phyloP scores from a whole-genome alignment of 1,284 basidiomycete genomes.

The Trichosporon sp. region DNA sequence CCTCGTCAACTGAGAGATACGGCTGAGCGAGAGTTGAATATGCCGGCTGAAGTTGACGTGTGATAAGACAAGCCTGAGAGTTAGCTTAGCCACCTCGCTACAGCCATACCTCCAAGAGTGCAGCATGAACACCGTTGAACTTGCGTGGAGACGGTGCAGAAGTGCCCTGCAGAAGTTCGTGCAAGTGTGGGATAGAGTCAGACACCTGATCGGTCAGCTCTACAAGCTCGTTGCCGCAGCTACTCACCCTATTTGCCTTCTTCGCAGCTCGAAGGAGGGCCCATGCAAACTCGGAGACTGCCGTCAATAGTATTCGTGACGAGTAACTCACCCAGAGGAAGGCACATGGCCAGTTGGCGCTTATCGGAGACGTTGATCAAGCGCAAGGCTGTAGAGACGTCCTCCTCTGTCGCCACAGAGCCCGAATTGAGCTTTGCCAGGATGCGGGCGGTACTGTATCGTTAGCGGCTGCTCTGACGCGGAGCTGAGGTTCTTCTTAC shows the following conservation, averaged over 20 bases:
- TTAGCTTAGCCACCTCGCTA: constrained; percentile 25
- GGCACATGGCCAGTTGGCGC: constrained; percentile 19
- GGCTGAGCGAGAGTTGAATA: constrained; percentile 7
- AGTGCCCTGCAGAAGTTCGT: constrained; percentile 27
- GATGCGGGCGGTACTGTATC: constrained; percentile 22
- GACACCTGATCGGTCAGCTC: constrained; percentile 18
- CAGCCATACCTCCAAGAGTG: constrained; percentile 45
- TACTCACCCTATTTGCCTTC: constrained; percentile 36
- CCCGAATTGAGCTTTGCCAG: constrained; percentile 10
- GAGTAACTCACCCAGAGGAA: neutral
- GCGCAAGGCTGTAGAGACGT: neutral
- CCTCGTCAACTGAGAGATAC: constrained; percentile 37
- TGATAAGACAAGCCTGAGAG: constrained; percentile 30
- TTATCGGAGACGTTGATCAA: neutral
- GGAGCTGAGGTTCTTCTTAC: neutral
- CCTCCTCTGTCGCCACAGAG: neutral
- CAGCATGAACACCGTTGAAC: constrained; percentile 44
- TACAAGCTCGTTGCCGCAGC: neutral
- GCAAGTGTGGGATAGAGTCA: constrained; percentile 31
- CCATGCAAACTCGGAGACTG: constrained; percentile 43
- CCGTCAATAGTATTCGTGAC: neutral
- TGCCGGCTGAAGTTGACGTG: constrained; percentile 14
- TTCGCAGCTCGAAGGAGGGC: constrained; percentile 42
- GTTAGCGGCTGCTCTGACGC: neutral
- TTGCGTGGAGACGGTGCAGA: constrained; percentile 7